Evolutionary conservation across 495 filamentous ascomycete genomes (phyloP).

Genomic region (Podospora pseudopauciseta): DNA sequence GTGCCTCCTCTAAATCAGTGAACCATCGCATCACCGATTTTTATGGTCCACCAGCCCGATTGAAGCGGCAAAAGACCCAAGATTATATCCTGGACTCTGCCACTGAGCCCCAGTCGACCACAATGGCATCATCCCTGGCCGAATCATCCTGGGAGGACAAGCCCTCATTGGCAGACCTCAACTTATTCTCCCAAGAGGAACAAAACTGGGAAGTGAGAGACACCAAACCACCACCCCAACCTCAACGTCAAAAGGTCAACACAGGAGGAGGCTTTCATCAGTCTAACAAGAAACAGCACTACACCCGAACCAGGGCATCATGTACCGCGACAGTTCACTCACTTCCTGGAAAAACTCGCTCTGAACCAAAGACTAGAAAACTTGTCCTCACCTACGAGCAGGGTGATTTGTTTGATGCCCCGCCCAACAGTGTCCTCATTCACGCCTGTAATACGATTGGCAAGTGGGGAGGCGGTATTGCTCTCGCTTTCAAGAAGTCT

Average conservation of each 20-base stretch:
- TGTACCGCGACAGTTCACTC: background rate
- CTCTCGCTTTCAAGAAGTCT: conserved; percentile 17
- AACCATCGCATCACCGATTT: background rate
- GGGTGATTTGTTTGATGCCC: conserved; percentile 29
- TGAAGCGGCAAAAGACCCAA: background rate
- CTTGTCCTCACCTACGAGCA: conserved; percentile 17
- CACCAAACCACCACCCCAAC: background rate
- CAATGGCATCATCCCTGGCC: background rate
- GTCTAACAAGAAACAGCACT: background rate
- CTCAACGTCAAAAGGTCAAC: background rate
- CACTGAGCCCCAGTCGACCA: background rate
- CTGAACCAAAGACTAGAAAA: background rate
- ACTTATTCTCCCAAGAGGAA: background rate
- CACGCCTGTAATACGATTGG: conserved; percentile 31
- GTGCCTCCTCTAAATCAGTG: background rate
- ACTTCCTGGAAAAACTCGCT: background rate
- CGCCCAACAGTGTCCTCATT: conserved; percentile 28
- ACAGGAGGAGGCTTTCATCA: background rate
- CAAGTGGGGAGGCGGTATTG: conserved; percentile 28
- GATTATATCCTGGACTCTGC: background rate
- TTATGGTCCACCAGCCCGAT: background rate
- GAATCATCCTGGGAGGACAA: background rate
- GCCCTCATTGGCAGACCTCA: background rate
- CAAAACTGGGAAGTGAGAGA: background rate
- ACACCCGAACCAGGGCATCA: background rate